These are phyloP conservation scores for Trichoderma breve DNA, from an alignment of 2,329 filamentous ascomycete genomes.

Conservation along the genomic window DNA sequence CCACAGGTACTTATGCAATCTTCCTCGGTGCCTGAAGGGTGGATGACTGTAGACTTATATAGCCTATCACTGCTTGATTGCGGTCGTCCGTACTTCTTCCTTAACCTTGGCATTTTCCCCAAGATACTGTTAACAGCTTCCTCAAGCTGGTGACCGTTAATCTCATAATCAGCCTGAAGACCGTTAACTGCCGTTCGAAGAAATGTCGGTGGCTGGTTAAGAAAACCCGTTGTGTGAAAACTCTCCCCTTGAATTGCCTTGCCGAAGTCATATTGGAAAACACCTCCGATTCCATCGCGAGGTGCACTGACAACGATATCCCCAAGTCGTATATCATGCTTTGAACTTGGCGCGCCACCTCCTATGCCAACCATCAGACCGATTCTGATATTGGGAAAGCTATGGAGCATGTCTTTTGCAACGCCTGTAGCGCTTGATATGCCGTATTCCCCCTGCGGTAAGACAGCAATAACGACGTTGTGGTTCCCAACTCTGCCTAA, in stretches of 20 bases:
- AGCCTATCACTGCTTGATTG: conserved; percentile 13
- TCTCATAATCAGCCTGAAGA: conserved; percentile 17
- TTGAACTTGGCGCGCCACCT: conserved; percentile 35
- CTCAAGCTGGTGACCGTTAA: conserved; percentile 22
- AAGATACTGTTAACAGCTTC: conserved; percentile 5
- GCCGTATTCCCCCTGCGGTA: conserved; percentile 24
- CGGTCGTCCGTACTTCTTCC: conserved; percentile 20
- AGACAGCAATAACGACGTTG: conserved; percentile 25
- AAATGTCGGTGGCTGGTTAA: conserved; percentile 24
- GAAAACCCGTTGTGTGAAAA: conserved; percentile 20
- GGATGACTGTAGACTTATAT: conserved; percentile 10
- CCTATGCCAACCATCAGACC: conserved; percentile 25
- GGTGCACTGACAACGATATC: conserved; percentile 27
- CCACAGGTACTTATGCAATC: neutral
- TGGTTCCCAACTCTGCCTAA: conserved; percentile 24
- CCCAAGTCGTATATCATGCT: conserved; percentile 36
- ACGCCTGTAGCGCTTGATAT: conserved; percentile 26
- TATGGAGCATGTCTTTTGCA: conserved; percentile 24
- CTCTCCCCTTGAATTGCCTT: conserved; percentile 24
- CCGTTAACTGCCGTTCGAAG: conserved; percentile 21
- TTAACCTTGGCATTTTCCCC: conserved; percentile 16
- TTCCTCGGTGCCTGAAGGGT: conserved; percentile 10
- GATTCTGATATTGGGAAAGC: conserved; percentile 27
- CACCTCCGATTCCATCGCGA: conserved; percentile 17
- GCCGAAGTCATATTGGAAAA: conserved; percentile 31